These are phyloP conservation scores for Saprolegnia diclina DNA, from an alignment of 352 stramenopile genomes.

Conservation along the genomic window DNA sequence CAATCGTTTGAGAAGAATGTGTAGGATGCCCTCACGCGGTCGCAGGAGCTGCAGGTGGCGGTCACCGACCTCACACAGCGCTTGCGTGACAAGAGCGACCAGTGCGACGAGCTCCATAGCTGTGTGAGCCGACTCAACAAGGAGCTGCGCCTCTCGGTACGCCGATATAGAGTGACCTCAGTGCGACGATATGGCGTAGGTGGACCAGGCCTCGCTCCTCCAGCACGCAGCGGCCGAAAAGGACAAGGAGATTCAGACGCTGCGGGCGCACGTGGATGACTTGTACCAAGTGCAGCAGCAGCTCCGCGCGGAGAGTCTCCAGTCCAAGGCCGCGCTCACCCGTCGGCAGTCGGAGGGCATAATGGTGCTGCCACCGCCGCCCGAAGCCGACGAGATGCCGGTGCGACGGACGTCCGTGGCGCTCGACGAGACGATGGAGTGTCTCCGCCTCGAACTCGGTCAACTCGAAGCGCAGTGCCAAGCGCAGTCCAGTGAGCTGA, in stretches of 20 bases:
- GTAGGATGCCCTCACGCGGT: constrained; percentile 1
- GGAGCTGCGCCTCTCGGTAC: not conserved
- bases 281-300: constrained; percentile 20
- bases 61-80: constrained; percentile 8
- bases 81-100: not conserved
- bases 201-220: not conserved
- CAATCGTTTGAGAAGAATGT: not conserved
- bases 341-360: not conserved
- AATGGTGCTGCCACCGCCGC: not conserved
- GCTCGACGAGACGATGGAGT: not conserved
- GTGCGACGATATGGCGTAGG: not conserved
- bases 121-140: not conserved
- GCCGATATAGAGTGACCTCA: not conserved
- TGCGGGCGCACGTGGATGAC: constrained; percentile 22
- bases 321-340: constrained; percentile 3
- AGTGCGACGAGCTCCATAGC: constrained; percentile 13
- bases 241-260: constrained; percentile 18
- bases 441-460: not conserved
- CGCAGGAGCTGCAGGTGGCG: constrained; percentile 22
- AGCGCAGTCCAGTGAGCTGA: not conserved
- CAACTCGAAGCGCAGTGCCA: not conserved
- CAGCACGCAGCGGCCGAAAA: not conserved
- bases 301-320: constrained; percentile 15
- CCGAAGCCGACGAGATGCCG: not conserved
- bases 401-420: no score